Evolutionary conservation across 306 rosid genomes (phyloP).

Genomic region (Carpinus viminea): DNA sequence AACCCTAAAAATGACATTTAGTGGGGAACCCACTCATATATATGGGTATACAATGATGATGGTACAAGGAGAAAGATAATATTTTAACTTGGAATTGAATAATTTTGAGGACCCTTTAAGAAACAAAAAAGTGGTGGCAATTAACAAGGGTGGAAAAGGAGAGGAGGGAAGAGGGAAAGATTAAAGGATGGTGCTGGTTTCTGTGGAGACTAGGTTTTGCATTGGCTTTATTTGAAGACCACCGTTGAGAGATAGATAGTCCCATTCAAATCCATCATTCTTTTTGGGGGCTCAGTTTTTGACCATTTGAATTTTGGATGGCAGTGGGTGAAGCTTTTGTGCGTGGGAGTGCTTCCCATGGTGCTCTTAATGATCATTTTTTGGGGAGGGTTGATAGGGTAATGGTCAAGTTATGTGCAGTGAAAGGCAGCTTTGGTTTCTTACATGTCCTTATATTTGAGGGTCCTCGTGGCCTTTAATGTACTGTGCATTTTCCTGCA

Average conservation of each 20-base stretch:
- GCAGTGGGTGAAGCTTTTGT: background rate
- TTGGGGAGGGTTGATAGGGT: background rate
- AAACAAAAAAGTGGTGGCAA: slow-evolving; percentile 38
- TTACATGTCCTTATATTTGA: slow-evolving; percentile 3
- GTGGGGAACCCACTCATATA: slow-evolving; percentile 68
- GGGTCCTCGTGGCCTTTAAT: background rate
- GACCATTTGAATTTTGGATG: slow-evolving; percentile 1
- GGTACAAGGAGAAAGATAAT: slow-evolving; percentile 22
- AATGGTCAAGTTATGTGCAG: background rate
- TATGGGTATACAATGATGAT: slow-evolving; percentile 38
- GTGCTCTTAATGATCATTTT: background rate
- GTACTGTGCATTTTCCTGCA: background rate
- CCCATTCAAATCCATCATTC: slow-evolving; percentile 21
- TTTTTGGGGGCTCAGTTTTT: background rate
- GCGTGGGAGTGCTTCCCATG: background rate
- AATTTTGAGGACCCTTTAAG: slow-evolving; percentile 51
- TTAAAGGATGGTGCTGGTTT: slow-evolving; percentile 4
- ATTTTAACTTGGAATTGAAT: slow-evolving; percentile 28
- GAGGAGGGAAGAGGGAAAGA: slow-evolving; percentile 1
- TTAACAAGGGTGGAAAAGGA: background rate
- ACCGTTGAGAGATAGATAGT: background rate
- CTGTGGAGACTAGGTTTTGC: background rate
- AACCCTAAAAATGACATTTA: slow-evolving; percentile 41
- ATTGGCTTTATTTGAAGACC: slow-evolving; percentile 2
- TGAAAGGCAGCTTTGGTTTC: slow-evolving; percentile 14